Base-by-base conservation (phyloP, 2,329 filamentous ascomycete species). In the Fusarium napiforme region DNA sequence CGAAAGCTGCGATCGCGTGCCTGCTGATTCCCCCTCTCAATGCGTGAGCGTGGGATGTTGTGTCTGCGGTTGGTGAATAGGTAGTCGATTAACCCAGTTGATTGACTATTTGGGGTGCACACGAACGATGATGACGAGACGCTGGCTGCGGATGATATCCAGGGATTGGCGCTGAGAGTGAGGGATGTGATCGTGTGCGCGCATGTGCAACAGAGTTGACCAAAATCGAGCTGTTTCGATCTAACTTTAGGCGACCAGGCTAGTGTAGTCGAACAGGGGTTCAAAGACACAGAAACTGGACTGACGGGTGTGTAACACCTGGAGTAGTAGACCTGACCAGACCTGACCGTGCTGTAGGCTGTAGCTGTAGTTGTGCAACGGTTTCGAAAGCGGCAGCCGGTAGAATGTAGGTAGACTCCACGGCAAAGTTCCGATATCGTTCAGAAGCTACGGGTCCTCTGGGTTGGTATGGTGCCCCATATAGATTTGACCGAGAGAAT, bases 1-100 rank as follows among this genome's bases (percentile, higher is more conserved):
- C 64, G 63, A 68, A 59, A 71, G 70, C 72, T 69, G 59, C 65
- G 75, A 77, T 77, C 75, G 75, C 75, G 75, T 77, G 75, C 74
- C 75, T 75, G 63, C 63, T 55, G 39, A 46, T 62, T 62, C 40
- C 58, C 59, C 60, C 45, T 74, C 50, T 70, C 46, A 36, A 58
- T 73, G 52, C 68, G 64, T 70, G 70, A 72, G 72, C 69, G 69
- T 74, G 72, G 69, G 72, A 73, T 75, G 64, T 60, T 70, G 46
- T 73, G 61, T 73, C 65, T 73, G 49, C 56, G 45, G 57, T 59
- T 70, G 68, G 59, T 57, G 46, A 63, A 36, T 46, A 39, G 36
- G 36, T 11, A 37, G 60, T 47, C 28, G n/a, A 42, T 74, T 53
- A 61, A 58, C 52, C 39, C 45, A 58, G 60, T 46, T 61, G 42